A percentile compares a stretch with the other conserved stretches of the same genome.
Conservation (phyloP, 2,329 filamentous ascomycete species). For the Trichoderma brevicompactum region DNA sequence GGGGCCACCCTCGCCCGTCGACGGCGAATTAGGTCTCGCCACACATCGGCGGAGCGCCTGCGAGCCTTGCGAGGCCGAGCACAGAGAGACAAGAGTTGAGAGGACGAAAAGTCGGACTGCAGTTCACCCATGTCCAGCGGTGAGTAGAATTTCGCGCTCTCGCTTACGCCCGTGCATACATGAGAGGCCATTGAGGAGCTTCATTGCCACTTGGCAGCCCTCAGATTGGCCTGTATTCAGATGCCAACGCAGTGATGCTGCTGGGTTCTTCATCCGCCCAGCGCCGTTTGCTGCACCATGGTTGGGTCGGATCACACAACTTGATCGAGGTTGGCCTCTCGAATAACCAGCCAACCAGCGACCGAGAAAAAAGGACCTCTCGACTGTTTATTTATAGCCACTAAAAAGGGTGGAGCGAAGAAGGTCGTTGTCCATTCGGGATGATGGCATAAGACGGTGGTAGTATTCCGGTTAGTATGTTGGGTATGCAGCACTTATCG, state of each 20-base stretch:
- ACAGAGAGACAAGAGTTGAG: neutral
- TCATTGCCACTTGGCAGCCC: neutral
- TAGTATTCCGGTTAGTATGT: neutral
- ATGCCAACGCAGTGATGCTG: slow-evolving; percentile 8
- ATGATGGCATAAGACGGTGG: slow-evolving; percentile 4
- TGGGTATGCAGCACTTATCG: neutral
- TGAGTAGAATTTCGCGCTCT: slow-evolving; percentile 4
- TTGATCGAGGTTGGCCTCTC: slow-evolving; percentile 5
- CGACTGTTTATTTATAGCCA: slow-evolving; percentile 15
- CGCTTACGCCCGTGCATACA: slow-evolving; percentile 7
- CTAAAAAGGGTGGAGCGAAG: slow-evolving; percentile 1
- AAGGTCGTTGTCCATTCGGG: slow-evolving; percentile 6
- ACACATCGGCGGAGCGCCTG: slow-evolving; percentile 25
- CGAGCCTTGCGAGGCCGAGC: slow-evolving; percentile 17
- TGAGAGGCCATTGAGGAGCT: slow-evolving; percentile 4
- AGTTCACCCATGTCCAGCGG: slow-evolving; percentile 16
- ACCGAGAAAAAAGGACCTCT: neutral
- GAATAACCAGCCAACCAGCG: slow-evolving; percentile 9
- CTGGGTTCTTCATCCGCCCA: slow-evolving; percentile 1
- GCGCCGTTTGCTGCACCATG: neutral
- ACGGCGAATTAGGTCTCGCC: slow-evolving; percentile 28
- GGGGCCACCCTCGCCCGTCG: slow-evolving; percentile 2
- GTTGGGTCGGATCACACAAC: slow-evolving; percentile 3
- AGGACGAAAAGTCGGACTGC: slow-evolving; percentile 8
- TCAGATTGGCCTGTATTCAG: slow-evolving; percentile 3